These are phyloP conservation scores for Colletotrichum navitas DNA, from an alignment of 2,329 filamentous ascomycete species.

Conservation along the genomic window DNA sequence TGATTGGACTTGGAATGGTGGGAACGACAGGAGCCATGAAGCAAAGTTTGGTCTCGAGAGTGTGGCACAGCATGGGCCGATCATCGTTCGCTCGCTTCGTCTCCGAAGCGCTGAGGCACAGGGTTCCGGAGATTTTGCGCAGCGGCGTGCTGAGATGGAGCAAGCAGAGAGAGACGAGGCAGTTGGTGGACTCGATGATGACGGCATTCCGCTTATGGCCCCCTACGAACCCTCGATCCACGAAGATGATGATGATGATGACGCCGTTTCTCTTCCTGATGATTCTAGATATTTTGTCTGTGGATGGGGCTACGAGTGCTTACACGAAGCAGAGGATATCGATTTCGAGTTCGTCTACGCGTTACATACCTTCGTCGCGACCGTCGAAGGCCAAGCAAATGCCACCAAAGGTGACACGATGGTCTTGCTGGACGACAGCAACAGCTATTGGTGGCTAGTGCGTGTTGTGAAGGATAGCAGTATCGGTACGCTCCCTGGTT, in stretches of 20 bases:
- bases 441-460: slow-evolving; percentile 99
- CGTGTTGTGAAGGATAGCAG: slow-evolving; percentile 97
- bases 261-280: slow-evolving; percentile 68
- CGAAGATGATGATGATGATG: slow-evolving; percentile 65
- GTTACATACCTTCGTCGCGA: slow-evolving; percentile 96
- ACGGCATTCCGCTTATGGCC: slow-evolving; percentile 53
- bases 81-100: slow-evolving; percentile 31
- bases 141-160: slow-evolving; percentile 36
- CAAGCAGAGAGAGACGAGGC: slow-evolving; percentile 43
- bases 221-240: slow-evolving; percentile 58
- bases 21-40: slow-evolving; percentile 25
- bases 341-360: slow-evolving; percentile 99
- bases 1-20: slow-evolving; percentile 26
- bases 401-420: slow-evolving; percentile 98
- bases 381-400: slow-evolving; percentile 97
- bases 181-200: slow-evolving; percentile 41
- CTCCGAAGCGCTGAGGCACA: slow-evolving; percentile 10
- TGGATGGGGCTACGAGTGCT: slow-evolving; percentile 84
- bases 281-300: slow-evolving; percentile 76
- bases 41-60: slow-evolving; percentile 25
- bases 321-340: slow-evolving; percentile 96
- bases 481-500: slow-evolving; percentile 69
- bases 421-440: slow-evolving; percentile 97
- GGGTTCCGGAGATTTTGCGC: slow-evolving; percentile 22
- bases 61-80: slow-evolving; percentile 29